Percentiles rank a stretch among this genome's conserved stretches.
Conservation (phyloP, 2,329 filamentous ascomycete genomes). For the Bipolaris sorokiniana region DNA sequence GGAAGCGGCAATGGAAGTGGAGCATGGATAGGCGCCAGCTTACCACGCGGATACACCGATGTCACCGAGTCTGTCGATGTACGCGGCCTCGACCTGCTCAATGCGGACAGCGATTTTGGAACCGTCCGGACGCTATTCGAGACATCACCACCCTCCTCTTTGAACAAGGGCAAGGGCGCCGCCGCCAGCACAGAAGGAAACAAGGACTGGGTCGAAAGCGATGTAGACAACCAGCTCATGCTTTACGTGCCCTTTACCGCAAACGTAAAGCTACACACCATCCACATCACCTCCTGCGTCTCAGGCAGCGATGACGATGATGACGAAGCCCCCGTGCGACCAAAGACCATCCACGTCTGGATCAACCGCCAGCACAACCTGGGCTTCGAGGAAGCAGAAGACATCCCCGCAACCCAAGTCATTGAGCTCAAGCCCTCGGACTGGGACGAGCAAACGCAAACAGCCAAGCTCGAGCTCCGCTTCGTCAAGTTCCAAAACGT, state of each 20-base stretch:
- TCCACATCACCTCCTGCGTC: constrained; percentile 83
- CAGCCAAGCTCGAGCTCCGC: constrained; percentile 67
- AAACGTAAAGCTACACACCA: constrained; percentile 85
- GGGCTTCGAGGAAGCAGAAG: constrained; percentile 93
- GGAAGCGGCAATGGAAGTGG: constrained; percentile 48
- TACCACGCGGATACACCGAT: constrained; percentile 82
- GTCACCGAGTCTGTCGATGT: constrained; percentile 82
- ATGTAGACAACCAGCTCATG: constrained; percentile 96
- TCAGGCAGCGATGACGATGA: constrained; percentile 63
- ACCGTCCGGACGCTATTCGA: constrained; percentile 77
- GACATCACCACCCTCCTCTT: constrained; percentile 66
- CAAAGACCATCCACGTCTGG: constrained; percentile 83
- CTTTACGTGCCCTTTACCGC: constrained; percentile 89
- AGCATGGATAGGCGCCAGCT: constrained; percentile 73
- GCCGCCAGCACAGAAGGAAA: constrained; percentile 51
- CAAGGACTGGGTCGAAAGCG: constrained; percentile 90
- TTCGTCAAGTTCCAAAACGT: constrained; percentile 99
- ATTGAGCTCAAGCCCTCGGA: constrained; percentile 76
- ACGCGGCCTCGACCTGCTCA: constrained; percentile 83
- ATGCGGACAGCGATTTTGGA: constrained; percentile 79
- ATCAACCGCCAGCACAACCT: constrained; percentile 88
- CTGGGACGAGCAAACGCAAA: constrained; percentile 67
- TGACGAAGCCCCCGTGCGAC: constrained; percentile 78
- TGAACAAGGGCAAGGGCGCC: constrained; percentile 59
- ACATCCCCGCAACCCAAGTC: constrained; percentile 78